A percentile compares a stretch with the other conserved stretches of the same genome.
These are phyloP conservation scores for Ophiostoma australiae DNA, from an alignment of 2,329 filamentous ascomycete genomes.

Conservation along the genomic window DNA sequence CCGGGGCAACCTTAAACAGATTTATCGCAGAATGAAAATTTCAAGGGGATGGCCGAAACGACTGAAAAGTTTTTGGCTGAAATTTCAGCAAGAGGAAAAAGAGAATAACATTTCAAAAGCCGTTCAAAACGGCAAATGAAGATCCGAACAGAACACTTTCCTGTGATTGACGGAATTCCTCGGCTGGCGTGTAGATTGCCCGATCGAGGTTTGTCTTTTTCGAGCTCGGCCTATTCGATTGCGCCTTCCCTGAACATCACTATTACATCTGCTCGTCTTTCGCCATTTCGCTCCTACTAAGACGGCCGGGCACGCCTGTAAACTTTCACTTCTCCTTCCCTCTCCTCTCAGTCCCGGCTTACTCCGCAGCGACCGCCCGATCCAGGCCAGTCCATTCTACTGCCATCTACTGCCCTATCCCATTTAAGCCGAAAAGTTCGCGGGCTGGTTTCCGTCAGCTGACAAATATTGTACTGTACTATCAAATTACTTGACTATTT, in stretches of 20 bases:
- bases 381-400: background rate
- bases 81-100: background rate
- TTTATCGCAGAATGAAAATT: background rate
- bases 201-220: background rate
- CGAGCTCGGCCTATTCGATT: background rate
- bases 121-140: background rate
- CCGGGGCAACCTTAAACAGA: background rate
- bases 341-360: background rate
- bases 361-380: conserved; percentile 1
- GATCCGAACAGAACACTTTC: background rate
- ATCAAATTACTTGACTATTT: too few relatives aligned
- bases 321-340: too few relatives aligned
- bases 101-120: background rate
- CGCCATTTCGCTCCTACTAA: background rate
- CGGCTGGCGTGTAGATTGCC: conserved; percentile 5
- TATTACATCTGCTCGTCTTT: background rate
- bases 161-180: background rate
- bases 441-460: background rate
- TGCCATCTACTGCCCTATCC: background rate
- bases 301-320: background rate
- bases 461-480: background rate
- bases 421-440: background rate
- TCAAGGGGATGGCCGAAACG: background rate
- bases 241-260: background rate
- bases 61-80: background rate